Percentiles rank a stretch among this genome's conserved stretches.
These are phyloP conservation scores for Rhynchospora pubera DNA, from an alignment of 176 grass and related monocot genomes.

Conservation along the genomic window DNA sequence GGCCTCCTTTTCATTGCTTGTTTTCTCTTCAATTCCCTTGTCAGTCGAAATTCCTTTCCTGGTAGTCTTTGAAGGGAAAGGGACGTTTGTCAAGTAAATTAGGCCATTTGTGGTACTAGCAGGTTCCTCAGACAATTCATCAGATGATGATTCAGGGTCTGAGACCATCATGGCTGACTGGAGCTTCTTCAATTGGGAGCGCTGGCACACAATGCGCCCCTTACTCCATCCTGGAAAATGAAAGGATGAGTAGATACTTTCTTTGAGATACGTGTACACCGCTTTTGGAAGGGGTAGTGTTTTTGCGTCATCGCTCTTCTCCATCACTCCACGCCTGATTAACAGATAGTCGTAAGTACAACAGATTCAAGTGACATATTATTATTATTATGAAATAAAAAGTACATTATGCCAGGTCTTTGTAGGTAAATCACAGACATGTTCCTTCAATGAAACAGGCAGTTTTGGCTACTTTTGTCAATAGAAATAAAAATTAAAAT, in stretches of 20 bases:
- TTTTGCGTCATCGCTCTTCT: slow-evolving; percentile 70
- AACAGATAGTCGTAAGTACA: slow-evolving; percentile 29
- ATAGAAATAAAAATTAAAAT: no score
- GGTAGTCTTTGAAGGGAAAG: slow-evolving; percentile 40
- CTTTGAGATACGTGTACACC: slow-evolving; percentile 66
- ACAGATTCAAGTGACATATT: slow-evolving; percentile 8
- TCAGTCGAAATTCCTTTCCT: slow-evolving; percentile 36
- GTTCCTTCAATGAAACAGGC: no score
- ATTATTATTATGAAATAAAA: slow-evolving; percentile 1
- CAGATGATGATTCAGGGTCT: slow-evolving; percentile 27
- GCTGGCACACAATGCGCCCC: slow-evolving; percentile 70
- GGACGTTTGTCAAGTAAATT: slow-evolving; percentile 33
- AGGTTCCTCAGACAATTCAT: not conserved
- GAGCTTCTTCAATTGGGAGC: slow-evolving; percentile 68
- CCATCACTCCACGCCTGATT: slow-evolving; percentile 75
- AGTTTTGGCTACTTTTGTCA: no score
- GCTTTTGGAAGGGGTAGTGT: slow-evolving; percentile 59
- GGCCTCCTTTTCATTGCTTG: slow-evolving; percentile 42
- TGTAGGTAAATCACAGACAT: no score
- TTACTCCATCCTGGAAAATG: slow-evolving; percentile 92
- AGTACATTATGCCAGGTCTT: slow-evolving; percentile 46
- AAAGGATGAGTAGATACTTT: slow-evolving; percentile 60
- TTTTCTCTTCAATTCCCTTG: slow-evolving; percentile 16
- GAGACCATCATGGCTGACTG: slow-evolving; percentile 37
- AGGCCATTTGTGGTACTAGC: slow-evolving; percentile 23